Evolutionary conservation across 129 eudicot species (phyloP), one percentile per base, ranked within the genome.

Genomic region (Centella asiatica): DNA sequence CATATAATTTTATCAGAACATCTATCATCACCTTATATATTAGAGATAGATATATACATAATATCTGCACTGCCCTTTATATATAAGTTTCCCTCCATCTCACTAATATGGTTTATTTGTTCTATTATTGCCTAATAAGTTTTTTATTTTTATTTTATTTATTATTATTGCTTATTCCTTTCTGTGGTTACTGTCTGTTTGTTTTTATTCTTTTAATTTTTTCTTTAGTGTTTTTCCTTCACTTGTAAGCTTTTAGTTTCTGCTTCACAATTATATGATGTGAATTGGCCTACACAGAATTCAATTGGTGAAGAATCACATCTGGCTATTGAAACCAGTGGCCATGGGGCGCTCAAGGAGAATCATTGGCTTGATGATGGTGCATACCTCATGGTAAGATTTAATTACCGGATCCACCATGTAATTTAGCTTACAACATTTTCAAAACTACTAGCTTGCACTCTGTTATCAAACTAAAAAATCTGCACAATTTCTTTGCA

Each of bases 321-420:
- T 78, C 76, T 92, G 75, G 99, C 99, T 51, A 92, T 92, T 28
- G 99, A 92, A 76, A 92, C 99, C 64, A 92, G 99, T 76, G 99
- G 99, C 36, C 99, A 92, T 76, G 99, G 99, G 44, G 99, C 99
- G 39, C 90, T 87, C 7, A 92, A 92, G 90, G 99, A 92, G 83
- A 92, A 92, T 76, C 84, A 92, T 62, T 92, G 99, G 99, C 99
- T 92, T 57, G 99, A 92, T 70, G 99, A 92, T 74, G 99, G 99
- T 52, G 99, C 99, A 67, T 92, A 87, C 77, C 85, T 79, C 66
- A 92, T 92, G 99, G 99, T 92, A 84, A 4, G 77, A 23, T 52
- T 49, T 46, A 6, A 24, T 17, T 46, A 44, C n/a, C 37, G 34
- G n/a, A 2, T 17, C n/a, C 6, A 7, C 37, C 17, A 20, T 37